Evolutionary conservation across 169 alveolate genomes (phyloP).

Genomic region (Besnoitia besnoiti): DNA sequence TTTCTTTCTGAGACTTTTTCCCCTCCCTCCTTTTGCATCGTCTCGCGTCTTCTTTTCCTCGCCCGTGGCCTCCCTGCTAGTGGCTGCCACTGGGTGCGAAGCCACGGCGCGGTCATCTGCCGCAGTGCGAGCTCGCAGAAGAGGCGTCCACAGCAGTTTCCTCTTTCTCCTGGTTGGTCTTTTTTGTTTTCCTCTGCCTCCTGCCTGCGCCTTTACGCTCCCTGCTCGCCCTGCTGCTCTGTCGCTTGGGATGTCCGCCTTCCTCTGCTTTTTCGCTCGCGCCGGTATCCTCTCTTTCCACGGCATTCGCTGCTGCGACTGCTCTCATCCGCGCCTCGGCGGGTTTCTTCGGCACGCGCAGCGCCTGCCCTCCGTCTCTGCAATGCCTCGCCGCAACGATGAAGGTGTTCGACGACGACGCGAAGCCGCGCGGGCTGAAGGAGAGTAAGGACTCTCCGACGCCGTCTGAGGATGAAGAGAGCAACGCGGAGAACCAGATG

Average conservation of each 20-base stretch:
- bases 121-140: too few relatives aligned
- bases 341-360: too few relatives aligned
- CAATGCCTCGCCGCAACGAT: not conserved
- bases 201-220: not conserved
- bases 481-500: not conserved
- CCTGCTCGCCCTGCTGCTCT: not conserved
- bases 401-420: slow-evolving; percentile 8
- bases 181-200: not conserved
- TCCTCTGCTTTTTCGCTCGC: not conserved
- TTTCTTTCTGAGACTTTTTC: too few relatives aligned
- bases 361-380: too few relatives aligned
- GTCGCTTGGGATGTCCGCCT: not conserved
- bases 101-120: too few relatives aligned
- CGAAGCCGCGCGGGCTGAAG: not conserved
- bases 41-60: too few relatives aligned
- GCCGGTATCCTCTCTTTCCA: not conserved
- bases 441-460: not conserved
- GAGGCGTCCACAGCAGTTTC: too few relatives aligned
- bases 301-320: too few relatives aligned
- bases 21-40: too few relatives aligned
- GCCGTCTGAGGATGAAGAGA: not conserved
- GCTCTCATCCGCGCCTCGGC: too few relatives aligned
- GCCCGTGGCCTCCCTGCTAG: too few relatives aligned
- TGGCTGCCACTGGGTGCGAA: too few relatives aligned
- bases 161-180: not conserved